A percentile compares a stretch with the other conserved stretches of the same genome.
These are phyloP conservation scores for rapeseed (Brassica napus) DNA, from an alignment of 345 rosid species.

Conservation along the genomic window DNA sequence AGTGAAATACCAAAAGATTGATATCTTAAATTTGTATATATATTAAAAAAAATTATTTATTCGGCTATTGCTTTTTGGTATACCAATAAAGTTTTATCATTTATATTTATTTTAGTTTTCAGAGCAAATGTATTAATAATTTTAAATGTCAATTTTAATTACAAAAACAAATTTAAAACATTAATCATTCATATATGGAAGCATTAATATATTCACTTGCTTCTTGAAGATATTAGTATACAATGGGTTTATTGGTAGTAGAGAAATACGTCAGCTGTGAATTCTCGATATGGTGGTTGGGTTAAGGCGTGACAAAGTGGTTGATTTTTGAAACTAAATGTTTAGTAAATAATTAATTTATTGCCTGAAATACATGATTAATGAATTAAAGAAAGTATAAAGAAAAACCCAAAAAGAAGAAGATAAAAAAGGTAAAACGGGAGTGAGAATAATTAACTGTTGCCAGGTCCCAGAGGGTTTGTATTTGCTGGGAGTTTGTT, in stretches of 20 bases:
- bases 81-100: background rate
- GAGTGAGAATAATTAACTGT: slow-evolving; percentile 35
- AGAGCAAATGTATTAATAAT: background rate
- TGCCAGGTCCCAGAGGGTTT: slow-evolving; percentile 40
- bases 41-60: too few relatives aligned
- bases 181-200: background rate
- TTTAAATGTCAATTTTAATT: too few relatives aligned
- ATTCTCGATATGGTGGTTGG: slow-evolving; percentile 16
- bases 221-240: background rate
- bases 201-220: background rate
- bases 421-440: slow-evolving; percentile 13
- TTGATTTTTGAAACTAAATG: slow-evolving; percentile 33
- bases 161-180: background rate
- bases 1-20: background rate
- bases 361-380: slow-evolving; percentile 34
- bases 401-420: slow-evolving; percentile 29
- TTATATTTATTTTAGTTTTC: background rate
- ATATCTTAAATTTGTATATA: too few relatives aligned
- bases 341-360: slow-evolving; percentile 16
- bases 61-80: background rate
- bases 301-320: slow-evolving; percentile 36
- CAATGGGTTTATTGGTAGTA: slow-evolving; percentile 21
- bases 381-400: slow-evolving; percentile 22
- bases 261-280: slow-evolving; percentile 24
- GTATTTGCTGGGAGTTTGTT: slow-evolving; percentile 33